Base-by-base conservation (phyloP, 2,329 filamentous ascomycete genomes). In the Xenosphaeropsis pyriputrescens region DNA sequence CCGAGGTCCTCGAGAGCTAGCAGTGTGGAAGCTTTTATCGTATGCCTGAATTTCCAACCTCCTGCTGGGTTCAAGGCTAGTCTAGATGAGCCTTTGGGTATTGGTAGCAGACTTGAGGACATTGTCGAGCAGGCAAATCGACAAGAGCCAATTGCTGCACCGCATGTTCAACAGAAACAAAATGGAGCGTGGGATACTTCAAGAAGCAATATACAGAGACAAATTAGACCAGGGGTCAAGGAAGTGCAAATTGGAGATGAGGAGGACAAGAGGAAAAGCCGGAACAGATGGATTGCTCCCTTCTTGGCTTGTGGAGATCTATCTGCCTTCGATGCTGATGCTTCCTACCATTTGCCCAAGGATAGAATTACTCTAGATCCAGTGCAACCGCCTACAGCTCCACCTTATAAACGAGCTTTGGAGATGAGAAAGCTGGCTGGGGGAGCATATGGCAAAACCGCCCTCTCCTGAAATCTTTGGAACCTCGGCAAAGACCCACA, bases 251-350 rank as follows among this genome's bases (percentile, higher is more conserved):
- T 54, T 7, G 48, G 51, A 34, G 51, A 50, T 29, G 49, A 51
- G 37, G 39, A 38, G 14, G 69, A 57, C 49, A 65, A 56, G 47
- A 38, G 44, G 68, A 55, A 51, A 64, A 56, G 51, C 67, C n/a
- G 68, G 75, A 53, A 70, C 66, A 43, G 46, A 54, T 96, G 89
- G 86, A 89, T 96, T 48, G 86, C 88, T 3, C 86, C 89, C 0
- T 98, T 98, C 55, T 72, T 98, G 50, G 88, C 91, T n/a, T 98
- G 91, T 56, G 91, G 91, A 34, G 91, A 98, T 59, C 68, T 98
- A 38, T 93, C 86, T 17, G 79, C 85, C 9, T 98, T 88, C 62
- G 91, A 98, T 62, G 86, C 89, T 1, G 91, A 98, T 65, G 89
- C 91, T 4, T 91, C 88, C 4, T 95, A 96, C 59, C 74, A 82